Percentiles rank a stretch among this genome's conserved stretches.
Evolutionary conservation across 2,329 filamentous ascomycete genomes (phyloP).

Genomic region (Claviceps digitariae): DNA sequence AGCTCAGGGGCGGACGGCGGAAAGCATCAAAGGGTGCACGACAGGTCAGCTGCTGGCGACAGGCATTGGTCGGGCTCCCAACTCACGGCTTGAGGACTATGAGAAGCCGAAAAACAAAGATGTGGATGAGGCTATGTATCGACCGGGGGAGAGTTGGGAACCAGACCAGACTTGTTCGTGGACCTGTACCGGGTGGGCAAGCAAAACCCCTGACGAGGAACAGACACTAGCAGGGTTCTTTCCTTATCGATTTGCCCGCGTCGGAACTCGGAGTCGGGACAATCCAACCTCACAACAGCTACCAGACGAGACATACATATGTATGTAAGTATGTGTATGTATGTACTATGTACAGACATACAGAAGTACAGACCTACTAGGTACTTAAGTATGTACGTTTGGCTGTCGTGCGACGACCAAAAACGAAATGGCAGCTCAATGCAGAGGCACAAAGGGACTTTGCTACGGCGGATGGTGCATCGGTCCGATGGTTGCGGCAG

Average conservation of each 20-base stretch:
- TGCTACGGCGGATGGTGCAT: no score
- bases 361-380: no score
- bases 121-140: background rate
- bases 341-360: no score
- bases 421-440: no score
- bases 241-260: conserved; percentile 3
- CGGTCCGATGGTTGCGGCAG: no score
- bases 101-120: background rate
- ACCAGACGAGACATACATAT: background rate
- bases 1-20: conserved; percentile 1
- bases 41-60: background rate
- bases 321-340: no score
- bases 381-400: no score
- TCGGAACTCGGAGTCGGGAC: background rate
- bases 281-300: background rate
- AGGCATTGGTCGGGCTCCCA: background rate
- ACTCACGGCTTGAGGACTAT: background rate
- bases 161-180: conserved; percentile 1
- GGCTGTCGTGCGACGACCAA: no score
- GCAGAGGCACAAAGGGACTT: no score
- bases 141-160: background rate
- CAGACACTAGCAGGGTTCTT: conserved; percentile 3
- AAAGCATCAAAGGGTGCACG: conserved; percentile 2
- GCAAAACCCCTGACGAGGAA: conserved; percentile 3
- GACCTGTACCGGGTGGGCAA: background rate